phyloP scores from a whole-genome alignment of 129 eudicot species.

The Chrysanthemum seticuspe region DNA sequence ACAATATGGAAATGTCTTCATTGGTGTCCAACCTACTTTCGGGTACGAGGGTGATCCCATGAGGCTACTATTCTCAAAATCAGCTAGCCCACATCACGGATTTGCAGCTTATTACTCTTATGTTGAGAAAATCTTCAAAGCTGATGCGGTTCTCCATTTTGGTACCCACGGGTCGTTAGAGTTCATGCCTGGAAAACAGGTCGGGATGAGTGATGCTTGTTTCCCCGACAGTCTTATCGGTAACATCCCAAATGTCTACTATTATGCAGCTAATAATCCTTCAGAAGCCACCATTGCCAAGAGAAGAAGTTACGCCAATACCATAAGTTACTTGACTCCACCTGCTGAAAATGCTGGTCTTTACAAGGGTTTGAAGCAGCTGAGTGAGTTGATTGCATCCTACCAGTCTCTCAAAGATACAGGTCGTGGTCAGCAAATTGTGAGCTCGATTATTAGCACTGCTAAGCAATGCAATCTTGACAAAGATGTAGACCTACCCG shows the following conservation, averaged over 20 bases:
- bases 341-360: conserved; percentile 99
- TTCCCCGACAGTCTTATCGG: conserved; percentile 94
- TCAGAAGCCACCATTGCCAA: conserved; percentile 98
- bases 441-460: conserved; percentile 89
- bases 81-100: conserved; percentile 99
- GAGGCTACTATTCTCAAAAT: conserved; percentile 95
- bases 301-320: conserved; percentile 91
- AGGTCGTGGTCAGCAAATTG: conserved; percentile 95
- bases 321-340: conserved; percentile 95
- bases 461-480: conserved; percentile 97
- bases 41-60: conserved; percentile 99
- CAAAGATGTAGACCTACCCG: conserved; percentile 96
- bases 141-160: conserved; percentile 95
- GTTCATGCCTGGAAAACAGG: conserved; percentile 99
- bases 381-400: conserved; percentile 88
- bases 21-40: conserved; percentile 98
- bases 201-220: conserved; percentile 98
- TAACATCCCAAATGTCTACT: conserved; percentile 89
- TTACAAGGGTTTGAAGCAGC: conserved; percentile 97
- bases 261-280: conserved; percentile 97
- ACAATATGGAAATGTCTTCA: conserved; percentile 85
- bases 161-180: conserved; percentile 98
- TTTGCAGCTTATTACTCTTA: conserved; percentile 97
- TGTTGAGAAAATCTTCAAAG: conserved; percentile 90
- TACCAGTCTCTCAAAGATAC: conserved; percentile 96